Conservation (phyloP, 495 filamentous ascomycete genomes). For the Venustampulla echinocandica region DNA sequence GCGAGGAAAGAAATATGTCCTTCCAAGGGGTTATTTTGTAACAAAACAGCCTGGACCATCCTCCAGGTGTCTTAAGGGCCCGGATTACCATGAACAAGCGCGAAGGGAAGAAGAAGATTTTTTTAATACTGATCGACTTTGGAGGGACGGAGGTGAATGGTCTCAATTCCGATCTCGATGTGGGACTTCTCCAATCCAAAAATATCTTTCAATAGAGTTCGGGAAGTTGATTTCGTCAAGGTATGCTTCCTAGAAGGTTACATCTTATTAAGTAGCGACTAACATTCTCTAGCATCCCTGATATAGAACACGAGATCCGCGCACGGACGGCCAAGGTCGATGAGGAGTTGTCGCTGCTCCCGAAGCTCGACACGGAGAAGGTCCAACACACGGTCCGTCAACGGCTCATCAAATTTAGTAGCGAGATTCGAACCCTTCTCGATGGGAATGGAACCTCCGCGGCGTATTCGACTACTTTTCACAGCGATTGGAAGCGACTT, state of each 20-base stretch:
- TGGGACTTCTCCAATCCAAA: conserved; percentile 48
- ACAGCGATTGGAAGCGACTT: conserved; percentile 22
- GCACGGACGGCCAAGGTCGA: conserved; percentile 39
- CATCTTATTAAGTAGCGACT: background rate
- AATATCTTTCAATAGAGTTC: conserved; percentile 44
- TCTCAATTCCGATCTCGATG: conserved; percentile 40
- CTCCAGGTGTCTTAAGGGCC: conserved; percentile 21
- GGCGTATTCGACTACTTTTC: conserved; percentile 26
- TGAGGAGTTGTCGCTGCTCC: conserved; percentile 38
- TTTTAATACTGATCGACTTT: conserved; percentile 34
- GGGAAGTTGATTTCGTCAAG: conserved; percentile 47
- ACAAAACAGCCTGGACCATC: conserved; percentile 45
- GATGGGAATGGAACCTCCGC: too few species aligned
- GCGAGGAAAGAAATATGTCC: conserved; percentile 35
- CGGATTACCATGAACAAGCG: conserved; percentile 41
- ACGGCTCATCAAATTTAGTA: conserved; percentile 33
- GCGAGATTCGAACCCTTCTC: conserved; percentile 27
- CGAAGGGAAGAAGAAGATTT: conserved; percentile 49
- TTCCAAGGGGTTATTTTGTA: conserved; percentile 53
- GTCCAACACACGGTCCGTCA: conserved; percentile 40
- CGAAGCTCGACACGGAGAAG: conserved; percentile 42
- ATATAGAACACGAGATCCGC: conserved; percentile 49
- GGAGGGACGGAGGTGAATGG: conserved; percentile 33
- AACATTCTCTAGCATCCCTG: conserved; percentile 39
- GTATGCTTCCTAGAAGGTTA: conserved; percentile 23